phyloP scores from a whole-genome alignment of 768 basidiomycete genomes.

The Mycena rosella region DNA sequence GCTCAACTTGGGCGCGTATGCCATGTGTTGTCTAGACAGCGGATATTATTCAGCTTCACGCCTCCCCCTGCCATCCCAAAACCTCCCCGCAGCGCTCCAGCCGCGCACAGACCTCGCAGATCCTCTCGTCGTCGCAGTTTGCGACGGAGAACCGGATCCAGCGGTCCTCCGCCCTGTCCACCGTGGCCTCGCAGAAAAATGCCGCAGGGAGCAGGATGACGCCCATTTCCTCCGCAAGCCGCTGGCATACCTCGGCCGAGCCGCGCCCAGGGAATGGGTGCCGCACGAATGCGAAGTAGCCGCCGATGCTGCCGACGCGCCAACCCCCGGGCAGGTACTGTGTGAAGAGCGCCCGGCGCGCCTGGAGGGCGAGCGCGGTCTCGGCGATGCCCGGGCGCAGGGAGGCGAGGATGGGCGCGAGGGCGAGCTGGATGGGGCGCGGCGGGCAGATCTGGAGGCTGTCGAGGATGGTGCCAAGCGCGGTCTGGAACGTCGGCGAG shows the following conservation, averaged over 20 bases:
- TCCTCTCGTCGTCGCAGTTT: constrained; percentile 77
- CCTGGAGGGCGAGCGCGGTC: constrained; percentile 61
- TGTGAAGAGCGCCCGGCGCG: constrained; percentile 62
- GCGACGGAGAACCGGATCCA: constrained; percentile 88
- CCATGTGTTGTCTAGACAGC: no score
- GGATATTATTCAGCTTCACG: no score
- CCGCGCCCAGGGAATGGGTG: constrained; percentile 66
- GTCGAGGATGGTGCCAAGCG: constrained; percentile 72
- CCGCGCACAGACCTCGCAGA: constrained; percentile 65
- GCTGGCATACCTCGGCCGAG: constrained; percentile 67
- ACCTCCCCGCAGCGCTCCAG: constrained; percentile 53
- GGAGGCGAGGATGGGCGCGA: constrained; percentile 65
- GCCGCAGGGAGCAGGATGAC: constrained; percentile 74
- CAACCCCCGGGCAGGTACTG: constrained; percentile 63
- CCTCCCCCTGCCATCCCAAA: constrained; percentile 53
- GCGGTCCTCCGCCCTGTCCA: constrained; percentile 57
- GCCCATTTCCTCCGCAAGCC: constrained; percentile 72
- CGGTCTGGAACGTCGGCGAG: constrained; percentile 62
- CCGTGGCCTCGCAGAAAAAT: constrained; percentile 62
- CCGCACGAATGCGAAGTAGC: constrained; percentile 83
- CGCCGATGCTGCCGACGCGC: constrained; percentile 75
- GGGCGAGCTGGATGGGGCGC: constrained; percentile 76
- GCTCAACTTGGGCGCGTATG: no score
- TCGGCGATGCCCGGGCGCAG: constrained; percentile 66
- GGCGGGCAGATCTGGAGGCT: constrained; percentile 87